Conservation (phyloP, 176 grass and related monocot species). For the Rhynchospora breviuscula region DNA sequence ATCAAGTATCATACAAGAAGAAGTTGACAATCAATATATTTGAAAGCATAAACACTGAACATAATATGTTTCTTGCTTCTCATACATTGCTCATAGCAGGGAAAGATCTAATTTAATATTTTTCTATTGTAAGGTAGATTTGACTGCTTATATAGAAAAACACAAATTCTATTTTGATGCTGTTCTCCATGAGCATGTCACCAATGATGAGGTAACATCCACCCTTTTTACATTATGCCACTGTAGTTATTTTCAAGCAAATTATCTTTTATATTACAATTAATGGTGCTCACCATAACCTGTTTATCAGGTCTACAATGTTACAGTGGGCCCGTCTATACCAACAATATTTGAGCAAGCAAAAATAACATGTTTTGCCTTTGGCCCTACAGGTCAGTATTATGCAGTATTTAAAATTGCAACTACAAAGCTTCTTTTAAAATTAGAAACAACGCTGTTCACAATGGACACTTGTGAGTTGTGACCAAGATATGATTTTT, state of each 20-base stretch:
- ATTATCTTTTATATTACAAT: not conserved
- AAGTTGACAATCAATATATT: not conserved
- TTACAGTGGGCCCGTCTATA: conserved; percentile 53
- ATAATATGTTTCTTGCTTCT: not conserved
- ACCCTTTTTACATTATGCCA: not conserved
- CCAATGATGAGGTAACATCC: conserved; percentile 63
- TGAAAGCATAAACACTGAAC: not conserved
- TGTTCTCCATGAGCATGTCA: conserved; percentile 53
- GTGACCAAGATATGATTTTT: not conserved
- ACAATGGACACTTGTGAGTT: too few relatives aligned
- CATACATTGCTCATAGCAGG: not conserved
- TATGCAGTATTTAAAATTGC: not conserved
- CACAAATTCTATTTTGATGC: conserved; percentile 72
- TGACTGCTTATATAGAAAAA: conserved; percentile 76
- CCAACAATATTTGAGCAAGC: conserved; percentile 59
- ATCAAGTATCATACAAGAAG: not conserved
- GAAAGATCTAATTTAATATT: conserved; percentile 13
- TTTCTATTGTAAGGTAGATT: conserved; percentile 57
- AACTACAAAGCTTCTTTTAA: not conserved
- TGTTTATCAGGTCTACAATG: conserved; percentile 54
- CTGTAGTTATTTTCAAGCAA: not conserved
- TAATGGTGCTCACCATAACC: not conserved
- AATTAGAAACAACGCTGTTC: too few relatives aligned
- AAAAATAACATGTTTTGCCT: conserved; percentile 74
- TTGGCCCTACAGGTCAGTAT: conserved; percentile 66